Percentiles rank a stretch among this genome's conserved stretches.
Evolutionary conservation across 2,329 filamentous ascomycete genomes (phyloP).

Genomic region (Westerdykella sp.): DNA sequence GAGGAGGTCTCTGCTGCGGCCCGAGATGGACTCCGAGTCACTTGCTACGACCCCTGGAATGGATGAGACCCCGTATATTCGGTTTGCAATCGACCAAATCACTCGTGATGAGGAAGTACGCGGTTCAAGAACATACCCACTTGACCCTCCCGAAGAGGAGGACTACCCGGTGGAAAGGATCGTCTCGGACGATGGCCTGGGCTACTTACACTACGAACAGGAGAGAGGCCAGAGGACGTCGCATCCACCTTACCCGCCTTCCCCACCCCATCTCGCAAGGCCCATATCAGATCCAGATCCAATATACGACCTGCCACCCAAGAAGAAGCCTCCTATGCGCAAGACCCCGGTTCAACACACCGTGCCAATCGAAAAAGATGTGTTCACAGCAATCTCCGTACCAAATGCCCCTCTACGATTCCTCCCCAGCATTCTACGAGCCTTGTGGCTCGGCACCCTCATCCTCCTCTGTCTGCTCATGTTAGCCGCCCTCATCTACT

Average conservation of each 20-base stretch:
- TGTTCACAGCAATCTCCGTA: constrained; percentile 43
- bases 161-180: constrained; percentile 49
- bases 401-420: constrained; percentile 53
- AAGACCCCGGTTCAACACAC: constrained; percentile 7
- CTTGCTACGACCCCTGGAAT: constrained; percentile 54
- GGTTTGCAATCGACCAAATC: constrained; percentile 82
- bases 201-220: constrained; percentile 33
- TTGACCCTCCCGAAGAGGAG: constrained; percentile 18
- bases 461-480: constrained; percentile 61
- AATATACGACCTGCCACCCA: constrained; percentile 1
- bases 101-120: constrained; percentile 64
- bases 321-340: constrained; percentile 5
- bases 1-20: constrained; percentile 12
- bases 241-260: constrained; percentile 8
- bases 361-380: constrained; percentile 23
- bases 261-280: constrained; percentile 13
- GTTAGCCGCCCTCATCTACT: constrained; percentile 65
- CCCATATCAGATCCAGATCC: constrained; percentile 5
- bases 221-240: constrained; percentile 25
- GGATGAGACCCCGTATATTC: constrained; percentile 82
- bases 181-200: constrained; percentile 37
- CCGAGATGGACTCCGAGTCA: constrained; percentile 29
- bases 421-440: constrained; percentile 64
- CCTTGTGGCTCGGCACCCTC: constrained; percentile 56
- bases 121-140: constrained; percentile 47